A percentile compares a stretch with the other conserved stretches of the same genome.
Evolutionary conservation across 306 rosid genomes (phyloP).

Genomic region (Vigna nakashimae): DNA sequence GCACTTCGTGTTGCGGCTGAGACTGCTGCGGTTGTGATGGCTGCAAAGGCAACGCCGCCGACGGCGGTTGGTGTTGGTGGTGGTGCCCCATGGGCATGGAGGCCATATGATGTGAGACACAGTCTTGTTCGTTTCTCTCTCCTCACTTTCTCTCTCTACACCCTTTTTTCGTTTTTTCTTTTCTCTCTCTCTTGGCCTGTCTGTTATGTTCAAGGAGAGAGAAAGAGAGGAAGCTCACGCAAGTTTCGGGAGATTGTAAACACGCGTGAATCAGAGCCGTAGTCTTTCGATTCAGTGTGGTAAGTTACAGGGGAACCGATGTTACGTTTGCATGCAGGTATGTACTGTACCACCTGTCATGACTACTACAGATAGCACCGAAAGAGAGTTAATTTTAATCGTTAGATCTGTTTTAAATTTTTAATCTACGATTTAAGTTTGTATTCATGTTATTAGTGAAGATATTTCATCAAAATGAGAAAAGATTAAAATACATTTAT

Average conservation of each 20-base stretch:
- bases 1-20: conserved; percentile 45
- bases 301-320: conserved; percentile 31
- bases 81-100: conserved; percentile 67
- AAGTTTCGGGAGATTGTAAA: neutral
- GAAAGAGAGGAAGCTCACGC: conserved; percentile 46
- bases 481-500: too few species aligned
- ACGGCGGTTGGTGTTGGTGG: conserved; percentile 48
- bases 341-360: neutral
- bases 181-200: conserved; percentile 23
- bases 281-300: neutral
- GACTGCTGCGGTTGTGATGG: conserved; percentile 45
- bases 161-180: neutral
- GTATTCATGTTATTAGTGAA: too few species aligned
- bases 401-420: too few species aligned
- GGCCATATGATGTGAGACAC: conserved; percentile 61
- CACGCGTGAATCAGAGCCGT: conserved; percentile 47
- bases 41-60: conserved; percentile 40
- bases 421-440: too few species aligned
- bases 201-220: conserved; percentile 31
- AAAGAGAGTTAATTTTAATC: too few species aligned
- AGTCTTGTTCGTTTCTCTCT: conserved; percentile 19
- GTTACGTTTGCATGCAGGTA: conserved; percentile 14
- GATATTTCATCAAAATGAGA: too few species aligned
- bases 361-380: neutral
- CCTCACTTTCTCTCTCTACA: conserved; percentile 21